Base-by-base conservation (phyloP, 352 stramenopile species). In the Pelagophyceae sp. region DNA sequence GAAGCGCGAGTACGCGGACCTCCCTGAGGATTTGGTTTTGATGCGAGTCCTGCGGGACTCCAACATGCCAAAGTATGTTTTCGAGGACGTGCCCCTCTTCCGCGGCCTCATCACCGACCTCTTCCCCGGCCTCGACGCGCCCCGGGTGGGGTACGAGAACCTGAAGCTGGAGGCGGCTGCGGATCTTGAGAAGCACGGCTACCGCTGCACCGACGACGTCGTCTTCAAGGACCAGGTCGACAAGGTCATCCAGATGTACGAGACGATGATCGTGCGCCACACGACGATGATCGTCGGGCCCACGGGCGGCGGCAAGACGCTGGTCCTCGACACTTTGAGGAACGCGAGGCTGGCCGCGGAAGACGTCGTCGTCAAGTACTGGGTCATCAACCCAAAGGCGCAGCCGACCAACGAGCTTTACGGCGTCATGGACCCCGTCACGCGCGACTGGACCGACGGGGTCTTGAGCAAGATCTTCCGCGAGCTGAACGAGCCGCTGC, bases 41-140 rank as follows among this genome's bases (percentile, higher is more conserved):
- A 97, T 97, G 93, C 89, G 93, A 15, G 93, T 93, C 19, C 81
- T 98, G 0, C 91, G 93, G 29, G 93, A 98, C 76, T 95, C 90
- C 76, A 97, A 98, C 81, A 97, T 97, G 92, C 93, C 93, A 72
- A 98, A 98, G 79, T 98, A 97, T 79, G 91, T 98, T 27, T 97
- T 96, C 80, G 93, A 97, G 76, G 93, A 98, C 78, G 93, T 97
- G 0, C 92, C 92, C 27, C 83, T 98, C 0, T 98, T 98, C 83
- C 87, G 88, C 45, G 92, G 93, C 0, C 84, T 98, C n/a, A 97
- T 98, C 78, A 94, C 94, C 60, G 93, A 98, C 78, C 83, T 98
- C 20, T 97, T 98, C 78, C 93, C 93, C 0, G 93, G 91, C 0
- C 85, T 98, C 33, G 91, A 97, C 69, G 97, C 91, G 77, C 90